phyloP scores from a whole-genome alignment of 345 rosid species.

The Boechera retrofracta region DNA sequence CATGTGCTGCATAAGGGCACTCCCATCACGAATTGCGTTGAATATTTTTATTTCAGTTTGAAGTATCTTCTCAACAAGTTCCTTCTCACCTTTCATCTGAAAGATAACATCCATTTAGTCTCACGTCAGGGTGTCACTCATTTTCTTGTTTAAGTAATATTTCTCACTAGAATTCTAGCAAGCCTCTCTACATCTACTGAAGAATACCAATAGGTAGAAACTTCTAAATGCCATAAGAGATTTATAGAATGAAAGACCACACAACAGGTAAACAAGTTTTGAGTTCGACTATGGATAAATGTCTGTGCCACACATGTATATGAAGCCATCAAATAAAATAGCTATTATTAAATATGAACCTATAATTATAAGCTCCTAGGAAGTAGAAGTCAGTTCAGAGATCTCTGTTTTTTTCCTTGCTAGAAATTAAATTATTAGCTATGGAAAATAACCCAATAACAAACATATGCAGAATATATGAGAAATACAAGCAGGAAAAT shows the following conservation, averaged over 20 bases:
- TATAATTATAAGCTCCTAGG: slow-evolving; percentile 5
- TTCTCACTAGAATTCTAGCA: slow-evolving; percentile 13
- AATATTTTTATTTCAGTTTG: slow-evolving; percentile 92
- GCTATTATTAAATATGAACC: slow-evolving; percentile 9
- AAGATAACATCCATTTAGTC: slow-evolving; percentile 11
- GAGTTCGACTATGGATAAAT: neutral
- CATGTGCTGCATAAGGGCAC: slow-evolving; percentile 98
- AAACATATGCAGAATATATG: slow-evolving; percentile 15
- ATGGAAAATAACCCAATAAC: neutral
- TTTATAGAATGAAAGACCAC: neutral
- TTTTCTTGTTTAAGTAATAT: slow-evolving; percentile 4
- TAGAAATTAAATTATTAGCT: neutral
- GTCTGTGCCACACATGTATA: slow-evolving; percentile 13
- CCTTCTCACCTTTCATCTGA: slow-evolving; percentile 99
- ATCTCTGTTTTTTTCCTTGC: neutral
- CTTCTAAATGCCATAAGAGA: slow-evolving; percentile 21
- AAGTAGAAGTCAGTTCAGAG: slow-evolving; percentile 14
- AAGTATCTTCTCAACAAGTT: slow-evolving; percentile 81
- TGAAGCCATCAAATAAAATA: slow-evolving; percentile 1
- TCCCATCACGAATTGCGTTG: slow-evolving; percentile 87
- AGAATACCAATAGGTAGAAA: neutral
- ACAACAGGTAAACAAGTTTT: slow-evolving; percentile 1
- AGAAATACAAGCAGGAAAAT: slow-evolving; percentile 9
- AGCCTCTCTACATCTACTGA: slow-evolving; percentile 14
- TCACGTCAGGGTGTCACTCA: slow-evolving; percentile 3